Base-by-base conservation (phyloP, 2,329 filamentous ascomycete genomes). In the Sarocladiaceae sp. region DNA sequence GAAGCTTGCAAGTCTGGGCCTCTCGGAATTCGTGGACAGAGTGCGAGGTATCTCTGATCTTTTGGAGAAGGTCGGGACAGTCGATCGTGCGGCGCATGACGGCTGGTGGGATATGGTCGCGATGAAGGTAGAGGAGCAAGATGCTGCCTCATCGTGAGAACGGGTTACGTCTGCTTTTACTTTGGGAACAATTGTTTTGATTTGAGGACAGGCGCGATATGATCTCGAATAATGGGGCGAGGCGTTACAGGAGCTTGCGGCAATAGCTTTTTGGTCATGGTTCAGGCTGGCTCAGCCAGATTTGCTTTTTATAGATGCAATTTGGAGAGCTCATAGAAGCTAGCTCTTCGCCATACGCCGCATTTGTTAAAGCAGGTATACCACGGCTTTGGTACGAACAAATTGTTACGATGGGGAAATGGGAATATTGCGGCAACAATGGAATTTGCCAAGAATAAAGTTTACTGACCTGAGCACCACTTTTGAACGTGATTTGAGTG, bases 11-110 rank as follows among this genome's bases (percentile, higher is more conserved):
- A 77, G 78, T 2, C 76, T 87, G 17, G 88, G 88, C 0, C 69
- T 92, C 53, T 84, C 84, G 0, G 88, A 92, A 66, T 91, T 91
- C 63, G 83, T 87, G 15, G 79, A 81, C 25, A 80, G 78, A 55
- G 82, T 91, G 13, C 76, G 84, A 28, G 81, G 82, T 47, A 84
- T 91, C 59, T 83, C 88, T 7, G 86, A 89, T 29, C 75, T 85
- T 61, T 69, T 91, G 54, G 77, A 79, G 37, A 78, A 79, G 62
- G 77, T 90, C 3, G 83, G 84, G 13, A 71, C 71, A 4, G 83
- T 90, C 4, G 87, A 91, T 63, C 77, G 84, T 56, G 83, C 81
- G 55, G 78, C 82, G 7, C 87, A 90, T 66, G 80, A 80, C 12
- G 62, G 71, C 39, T 90, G 86, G 85, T 91, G 88, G 75, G 86